Conservation (phyloP, 768 basidiomycete species). For the Suillus subaureus region DNA sequence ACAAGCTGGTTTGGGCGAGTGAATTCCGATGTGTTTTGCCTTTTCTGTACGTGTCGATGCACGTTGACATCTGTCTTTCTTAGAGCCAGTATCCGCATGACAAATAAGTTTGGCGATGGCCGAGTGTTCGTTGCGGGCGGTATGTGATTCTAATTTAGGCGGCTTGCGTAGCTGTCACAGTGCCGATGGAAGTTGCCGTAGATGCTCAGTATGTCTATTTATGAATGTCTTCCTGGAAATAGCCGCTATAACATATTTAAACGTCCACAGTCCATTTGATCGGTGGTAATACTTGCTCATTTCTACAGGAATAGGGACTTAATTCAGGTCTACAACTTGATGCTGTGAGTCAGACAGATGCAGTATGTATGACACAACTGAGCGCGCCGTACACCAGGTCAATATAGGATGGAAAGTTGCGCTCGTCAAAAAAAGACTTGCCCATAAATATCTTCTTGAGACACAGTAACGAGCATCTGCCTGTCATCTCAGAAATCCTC, state of each 20-base stretch:
- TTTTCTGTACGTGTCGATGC: not conserved
- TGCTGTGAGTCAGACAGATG: conserved; percentile 26
- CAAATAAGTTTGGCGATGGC: not conserved
- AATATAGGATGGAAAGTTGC: conserved; percentile 31
- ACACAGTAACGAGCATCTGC: conserved; percentile 26
- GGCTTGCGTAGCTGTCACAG: not conserved
- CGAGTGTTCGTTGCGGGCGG: not conserved
- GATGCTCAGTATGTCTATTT: not conserved
- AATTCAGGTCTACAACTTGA: conserved; percentile 40
- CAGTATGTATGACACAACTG: not conserved
- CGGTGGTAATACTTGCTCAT: not conserved
- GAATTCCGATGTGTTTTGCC: conserved; percentile 23
- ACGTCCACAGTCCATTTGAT: not conserved
- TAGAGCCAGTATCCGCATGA: not conserved
- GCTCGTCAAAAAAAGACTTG: conserved; percentile 22
- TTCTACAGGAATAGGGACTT: conserved; percentile 30
- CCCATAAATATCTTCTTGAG: conserved; percentile 23
- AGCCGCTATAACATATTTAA: not conserved
- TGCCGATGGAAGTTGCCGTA: not conserved
- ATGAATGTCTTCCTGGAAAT: not conserved
- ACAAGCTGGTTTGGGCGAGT: conserved; percentile 27
- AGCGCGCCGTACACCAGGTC: conserved; percentile 3
- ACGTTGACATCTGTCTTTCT: not conserved
- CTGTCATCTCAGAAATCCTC: conserved; percentile 30
- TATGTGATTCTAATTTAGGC: conserved; percentile 5